Base-by-base conservation (phyloP, 2,329 filamentous ascomycete species). In the Chaetothyriales sp. region DNA sequence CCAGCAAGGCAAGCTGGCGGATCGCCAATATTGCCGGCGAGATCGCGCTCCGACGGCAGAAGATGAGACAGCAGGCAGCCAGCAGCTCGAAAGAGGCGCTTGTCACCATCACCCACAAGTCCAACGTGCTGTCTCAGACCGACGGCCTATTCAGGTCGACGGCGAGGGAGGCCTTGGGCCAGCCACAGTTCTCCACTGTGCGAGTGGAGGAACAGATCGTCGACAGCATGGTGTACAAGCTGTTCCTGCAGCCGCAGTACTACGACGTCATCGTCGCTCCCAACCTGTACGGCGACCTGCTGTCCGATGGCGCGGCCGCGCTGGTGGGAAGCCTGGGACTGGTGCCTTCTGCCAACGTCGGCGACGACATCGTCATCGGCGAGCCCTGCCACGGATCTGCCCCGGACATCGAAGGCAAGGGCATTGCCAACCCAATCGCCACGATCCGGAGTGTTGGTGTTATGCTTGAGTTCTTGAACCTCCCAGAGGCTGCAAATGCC, bases 181-280 rank as follows among this genome's bases (percentile, higher is more conserved):
- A 76, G 49, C 61, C 77, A 10, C 76, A 73, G 59, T 95, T 86
- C 73, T 69, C 71, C 1, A 70, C 69, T 48, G 73, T 94, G 50
- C 71, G 72, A 44, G 76, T 95, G 51, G 92, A 97, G 71, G 92
- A 97, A 77, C 92, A 98, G 74, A 98, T 98, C 62, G 90, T 98
- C 57, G 92, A 98, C 72, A 90, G 85, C 56, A 98, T 98, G 92
- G 89, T 97, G 53, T 97, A 97, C 81, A 97, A 97, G 77, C 85
- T 98, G 52, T 97, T 97, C 82, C 87, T 90, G 56, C 88, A 97
- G 71, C 92, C 92, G 44, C 78, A 84, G 64, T 85, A 84, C 65
- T 98, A 97, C 80, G 92, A 98, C 68, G 90, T 97, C 60, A 94
- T 98, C 62, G 92, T 98, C 46, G 92, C 90, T 7, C 92, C 90